A percentile compares a stretch with the other conserved stretches of the same genome.
These are phyloP conservation scores for Hymenoscyphus fraxineus DNA, from an alignment of 2,329 filamentous ascomycete genomes.

Conservation along the genomic window DNA sequence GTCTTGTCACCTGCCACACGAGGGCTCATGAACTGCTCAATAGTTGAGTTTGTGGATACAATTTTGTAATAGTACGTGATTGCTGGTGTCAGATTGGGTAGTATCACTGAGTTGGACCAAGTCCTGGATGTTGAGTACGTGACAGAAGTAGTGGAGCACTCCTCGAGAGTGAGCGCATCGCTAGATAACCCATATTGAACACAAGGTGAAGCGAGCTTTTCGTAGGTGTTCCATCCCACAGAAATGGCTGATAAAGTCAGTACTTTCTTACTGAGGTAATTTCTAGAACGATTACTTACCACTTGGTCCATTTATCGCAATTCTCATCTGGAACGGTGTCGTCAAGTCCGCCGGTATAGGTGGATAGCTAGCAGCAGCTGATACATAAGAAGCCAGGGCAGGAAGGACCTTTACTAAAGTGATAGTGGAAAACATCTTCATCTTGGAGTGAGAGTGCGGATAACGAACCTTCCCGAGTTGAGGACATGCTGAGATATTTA, in stretches of 20 bases:
- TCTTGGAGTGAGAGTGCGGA: neutral
- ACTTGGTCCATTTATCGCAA: neutral
- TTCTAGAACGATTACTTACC: no score
- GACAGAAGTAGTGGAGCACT: conserved; percentile 39
- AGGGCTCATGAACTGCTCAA: conserved; percentile 48
- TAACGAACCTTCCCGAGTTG: neutral
- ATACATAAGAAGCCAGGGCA: neutral
- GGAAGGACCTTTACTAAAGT: neutral
- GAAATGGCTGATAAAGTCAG: neutral
- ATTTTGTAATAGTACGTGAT: conserved; percentile 61
- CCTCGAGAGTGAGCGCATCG: neutral
- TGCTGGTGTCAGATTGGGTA: conserved; percentile 45
- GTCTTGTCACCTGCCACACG: conserved; percentile 51
- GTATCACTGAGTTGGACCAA: conserved; percentile 46
- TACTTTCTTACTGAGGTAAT: no score
- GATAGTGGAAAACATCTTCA: neutral
- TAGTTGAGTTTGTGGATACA: conserved; percentile 50
- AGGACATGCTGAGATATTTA: neutral
- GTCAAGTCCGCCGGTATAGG: neutral
- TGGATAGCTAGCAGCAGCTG: neutral
- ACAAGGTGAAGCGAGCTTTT: neutral
- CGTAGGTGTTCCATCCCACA: conserved; percentile 1
- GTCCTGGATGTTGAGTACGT: conserved; percentile 55
- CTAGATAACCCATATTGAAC: neutral
- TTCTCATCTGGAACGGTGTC: neutral